Evolutionary conservation across 2,329 filamentous ascomycete species (phyloP), one percentile per base, ranked within the genome.

Genomic region (Fusarium marasasianum): DNA sequence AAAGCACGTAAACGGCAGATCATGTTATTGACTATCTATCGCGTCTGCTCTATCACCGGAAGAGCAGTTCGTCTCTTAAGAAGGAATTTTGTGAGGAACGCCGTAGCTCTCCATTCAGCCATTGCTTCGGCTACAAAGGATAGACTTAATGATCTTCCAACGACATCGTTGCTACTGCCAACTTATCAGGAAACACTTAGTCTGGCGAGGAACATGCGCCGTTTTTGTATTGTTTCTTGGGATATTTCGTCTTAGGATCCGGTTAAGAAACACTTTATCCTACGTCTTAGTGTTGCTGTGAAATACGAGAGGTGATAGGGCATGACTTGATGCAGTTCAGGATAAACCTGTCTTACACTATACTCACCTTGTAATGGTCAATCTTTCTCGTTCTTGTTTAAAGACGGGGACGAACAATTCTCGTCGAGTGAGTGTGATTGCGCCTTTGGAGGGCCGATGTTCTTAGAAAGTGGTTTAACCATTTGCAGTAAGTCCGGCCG

Each of bases 61-160:
- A n/a, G 10, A 1, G 29, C 20, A 11, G 10, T 11, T 17, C 10
- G 12, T 17, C 20, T 18, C 7, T 3, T 50, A 13, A 20, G 12
- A 26, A 26, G 24, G 12, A 47, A 47, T 47, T 14, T 14, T 5
- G 18, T 7, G 1, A 8, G 45, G 15, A 48, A 31, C 8, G 13
- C 20, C 8, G 0, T 7, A 7, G 15, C 45, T 5, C 6, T 31
- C 6, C 20, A 8, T 22, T 17, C 4, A 17, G 13, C 29, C 26
- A 12, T 48, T 48, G 45, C 9, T 6, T 48, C 8, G 14, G 2
- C 20, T 48, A 29, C 4, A 29, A 29, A 8, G 14, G 18, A 4
- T 29, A 11, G 15, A 4, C 18, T 4, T 5, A 6, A 15, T 29
- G 5, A 29, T 29, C 45, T 48, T 29, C 26, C 20, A 5, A 48